Conservation (phyloP, 495 filamentous ascomycete species). For the Zalerion maritima region DNA sequence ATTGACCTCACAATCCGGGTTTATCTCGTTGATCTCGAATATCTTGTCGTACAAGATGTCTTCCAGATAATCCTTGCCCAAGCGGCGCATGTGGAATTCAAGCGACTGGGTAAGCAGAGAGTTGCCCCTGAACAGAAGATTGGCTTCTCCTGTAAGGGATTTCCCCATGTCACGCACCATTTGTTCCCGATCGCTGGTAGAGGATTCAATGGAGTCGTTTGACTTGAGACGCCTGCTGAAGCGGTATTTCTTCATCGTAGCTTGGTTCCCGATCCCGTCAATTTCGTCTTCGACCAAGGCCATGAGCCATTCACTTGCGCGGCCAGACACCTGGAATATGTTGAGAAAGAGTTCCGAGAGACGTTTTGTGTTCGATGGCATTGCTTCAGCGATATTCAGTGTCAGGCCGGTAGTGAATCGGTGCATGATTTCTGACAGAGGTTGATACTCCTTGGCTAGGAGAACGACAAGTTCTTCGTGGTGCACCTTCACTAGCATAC, state of each 20-base stretch:
- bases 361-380: slow-evolving; percentile 60
- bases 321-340: slow-evolving; percentile 91
- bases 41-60: slow-evolving; percentile 78
- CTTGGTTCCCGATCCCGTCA: slow-evolving; percentile 75
- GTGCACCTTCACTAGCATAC: slow-evolving; percentile 71
- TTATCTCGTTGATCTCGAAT: slow-evolving; percentile 69
- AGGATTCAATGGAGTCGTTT: slow-evolving; percentile 56
- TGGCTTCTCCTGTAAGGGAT: slow-evolving; percentile 63
- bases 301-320: slow-evolving; percentile 80
- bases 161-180: slow-evolving; percentile 47
- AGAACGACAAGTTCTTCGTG: slow-evolving; percentile 82
- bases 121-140: slow-evolving; percentile 90
- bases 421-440: slow-evolving; percentile 72
- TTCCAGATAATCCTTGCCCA: slow-evolving; percentile 87
- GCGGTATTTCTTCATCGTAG: slow-evolving; percentile 49
- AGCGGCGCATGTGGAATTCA: slow-evolving; percentile 86
- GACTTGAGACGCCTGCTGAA: slow-evolving; percentile 67
- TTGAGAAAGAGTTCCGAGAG: slow-evolving; percentile 82
- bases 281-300: slow-evolving; percentile 93
- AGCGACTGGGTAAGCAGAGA: slow-evolving; percentile 86
- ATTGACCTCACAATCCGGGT: slow-evolving; percentile 91
- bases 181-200: slow-evolving; percentile 31
- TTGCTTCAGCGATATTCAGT: slow-evolving; percentile 62
- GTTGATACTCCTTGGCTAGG: slow-evolving; percentile 71
- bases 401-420: slow-evolving; percentile 72